These are phyloP conservation scores for Forsythia suspensa DNA, from an alignment of 257 asterid species.

Conservation along the genomic window DNA sequence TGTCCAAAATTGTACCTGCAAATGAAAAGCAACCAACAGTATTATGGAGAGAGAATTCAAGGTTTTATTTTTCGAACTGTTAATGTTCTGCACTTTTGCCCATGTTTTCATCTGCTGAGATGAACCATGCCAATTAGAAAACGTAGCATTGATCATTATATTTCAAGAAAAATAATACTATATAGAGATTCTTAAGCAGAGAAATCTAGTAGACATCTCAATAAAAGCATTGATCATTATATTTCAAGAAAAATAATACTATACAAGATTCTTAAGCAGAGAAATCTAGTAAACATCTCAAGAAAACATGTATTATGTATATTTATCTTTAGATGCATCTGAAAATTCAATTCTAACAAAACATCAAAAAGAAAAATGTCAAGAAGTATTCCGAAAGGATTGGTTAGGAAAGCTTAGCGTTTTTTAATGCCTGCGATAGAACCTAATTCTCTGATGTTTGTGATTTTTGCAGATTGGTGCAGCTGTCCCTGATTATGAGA, in stretches of 20 bases:
- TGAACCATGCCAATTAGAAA: constrained; percentile 9
- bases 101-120: constrained; percentile 80
- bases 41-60: constrained; percentile 84
- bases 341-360: neutral
- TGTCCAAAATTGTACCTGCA: constrained; percentile 61
- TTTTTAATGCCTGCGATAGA: neutral
- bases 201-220: neutral
- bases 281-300: neutral
- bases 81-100: constrained; percentile 84
- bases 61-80: constrained; percentile 82
- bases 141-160: constrained; percentile 5
- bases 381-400: neutral
- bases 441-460: too few relatives aligned
- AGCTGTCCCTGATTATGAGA: constrained; percentile 25
- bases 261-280: neutral
- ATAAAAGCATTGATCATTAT: neutral
- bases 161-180: constrained; percentile 3
- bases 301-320: neutral
- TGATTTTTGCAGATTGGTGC: too few relatives aligned
- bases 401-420: neutral
- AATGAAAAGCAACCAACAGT: constrained; percentile 83
- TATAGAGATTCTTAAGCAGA: neutral
- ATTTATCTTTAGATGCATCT: constrained; percentile 9
- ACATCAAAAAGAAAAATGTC: neutral
- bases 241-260: constrained; percentile 3